These are phyloP conservation scores for Leccinum subgranulosum DNA, from an alignment of 768 basidiomycete species.

Conservation along the genomic window DNA sequence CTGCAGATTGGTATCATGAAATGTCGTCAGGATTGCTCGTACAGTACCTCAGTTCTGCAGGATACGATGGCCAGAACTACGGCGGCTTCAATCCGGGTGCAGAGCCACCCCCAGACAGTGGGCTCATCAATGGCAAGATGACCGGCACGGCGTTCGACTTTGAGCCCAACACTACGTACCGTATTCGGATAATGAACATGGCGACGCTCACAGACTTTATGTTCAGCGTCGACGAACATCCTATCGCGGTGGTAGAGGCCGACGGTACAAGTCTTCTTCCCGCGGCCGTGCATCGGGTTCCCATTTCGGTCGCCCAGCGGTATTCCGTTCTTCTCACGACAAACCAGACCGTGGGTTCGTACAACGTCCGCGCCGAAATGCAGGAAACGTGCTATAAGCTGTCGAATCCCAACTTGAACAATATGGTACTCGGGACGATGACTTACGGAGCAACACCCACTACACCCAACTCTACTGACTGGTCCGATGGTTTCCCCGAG, in stretches of 20 bases:
- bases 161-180: slow-evolving; percentile 37
- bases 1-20: slow-evolving; percentile 33
- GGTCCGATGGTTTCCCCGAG: slow-evolving; percentile 25
- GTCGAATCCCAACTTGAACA: slow-evolving; percentile 25
- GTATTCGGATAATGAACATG: slow-evolving; percentile 46
- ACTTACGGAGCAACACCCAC: slow-evolving; percentile 26
- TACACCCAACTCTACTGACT: slow-evolving; percentile 24
- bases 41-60: slow-evolving; percentile 29
- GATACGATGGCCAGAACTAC: slow-evolving; percentile 28
- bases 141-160: slow-evolving; percentile 29
- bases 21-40: slow-evolving; percentile 28
- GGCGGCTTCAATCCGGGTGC: slow-evolving; percentile 30
- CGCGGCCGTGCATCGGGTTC: slow-evolving; percentile 36
- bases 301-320: slow-evolving; percentile 46
- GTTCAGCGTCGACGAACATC: slow-evolving; percentile 46
- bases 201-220: slow-evolving; percentile 45
- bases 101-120: slow-evolving; percentile 38
- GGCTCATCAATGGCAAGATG: slow-evolving; percentile 34
- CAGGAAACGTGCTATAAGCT: slow-evolving; percentile 33
- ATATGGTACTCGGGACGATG: slow-evolving; percentile 28
- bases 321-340: slow-evolving; percentile 46
- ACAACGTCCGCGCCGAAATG: slow-evolving; percentile 37
- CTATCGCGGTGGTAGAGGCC: slow-evolving; percentile 45
- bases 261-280: slow-evolving; percentile 45
- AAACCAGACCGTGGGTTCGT: slow-evolving; percentile 35